These are phyloP conservation scores for Macadamia integrifolia DNA, from an alignment of 164 flowering plant species.

Conservation along the genomic window DNA sequence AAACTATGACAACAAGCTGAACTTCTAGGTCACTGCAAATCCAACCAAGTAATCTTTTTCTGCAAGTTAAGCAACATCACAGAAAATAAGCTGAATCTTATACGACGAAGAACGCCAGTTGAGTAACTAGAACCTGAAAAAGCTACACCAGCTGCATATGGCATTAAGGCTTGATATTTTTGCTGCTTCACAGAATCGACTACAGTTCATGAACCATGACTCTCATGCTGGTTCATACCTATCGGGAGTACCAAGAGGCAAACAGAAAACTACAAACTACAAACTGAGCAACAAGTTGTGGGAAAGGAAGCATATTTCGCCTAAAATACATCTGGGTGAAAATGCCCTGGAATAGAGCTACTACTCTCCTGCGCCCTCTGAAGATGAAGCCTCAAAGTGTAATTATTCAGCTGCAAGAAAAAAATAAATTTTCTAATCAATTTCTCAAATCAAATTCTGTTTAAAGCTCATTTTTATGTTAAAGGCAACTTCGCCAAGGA, in stretches of 20 bases:
- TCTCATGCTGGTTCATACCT: conserved; percentile 3
- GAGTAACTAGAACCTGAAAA: not conserved
- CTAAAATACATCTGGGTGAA: conserved; percentile 23
- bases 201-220: conserved; percentile 3
- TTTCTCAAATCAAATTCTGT: not conserved
- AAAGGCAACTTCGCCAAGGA: too few species aligned
- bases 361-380: conserved; percentile 20
- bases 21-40: not conserved
- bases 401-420: conserved; percentile 22
- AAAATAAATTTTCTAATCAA: not conserved
- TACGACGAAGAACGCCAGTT: too few species aligned
- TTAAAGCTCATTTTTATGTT: not conserved
- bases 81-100: too few species aligned
- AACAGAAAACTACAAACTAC: not conserved
- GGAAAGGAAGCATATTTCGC: too few species aligned
- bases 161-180: not conserved
- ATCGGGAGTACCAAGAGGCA: not conserved
- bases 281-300: not conserved
- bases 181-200: not conserved
- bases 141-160: not conserved
- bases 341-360: conserved; percentile 22
- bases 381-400: conserved; percentile 24
- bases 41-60: too few species aligned
- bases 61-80: too few species aligned
- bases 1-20: too few species aligned